Conservation (phyloP, 2,329 filamentous ascomycete genomes). For the Arthrinium phaeospermum region DNA sequence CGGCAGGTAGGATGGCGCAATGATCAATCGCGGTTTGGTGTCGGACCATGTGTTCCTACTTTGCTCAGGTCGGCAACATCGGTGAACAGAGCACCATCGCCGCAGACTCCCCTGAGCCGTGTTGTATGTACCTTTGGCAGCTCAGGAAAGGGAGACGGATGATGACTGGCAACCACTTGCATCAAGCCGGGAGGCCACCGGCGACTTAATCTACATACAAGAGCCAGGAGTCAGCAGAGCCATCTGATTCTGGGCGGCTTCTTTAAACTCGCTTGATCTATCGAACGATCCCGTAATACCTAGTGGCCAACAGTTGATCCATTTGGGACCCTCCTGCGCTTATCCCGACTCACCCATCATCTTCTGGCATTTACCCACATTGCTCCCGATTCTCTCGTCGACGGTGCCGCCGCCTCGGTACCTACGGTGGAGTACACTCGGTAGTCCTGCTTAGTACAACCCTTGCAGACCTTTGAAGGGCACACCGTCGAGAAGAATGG, state of each 20-base stretch:
- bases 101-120: not conserved
- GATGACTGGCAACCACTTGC: constrained; percentile 14
- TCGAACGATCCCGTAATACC: not conserved
- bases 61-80: not conserved
- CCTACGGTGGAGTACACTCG: not conserved
- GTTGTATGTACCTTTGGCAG: not conserved
- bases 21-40: not conserved
- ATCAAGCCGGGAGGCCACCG: not conserved
- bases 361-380: not conserved
- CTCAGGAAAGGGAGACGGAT: not conserved
- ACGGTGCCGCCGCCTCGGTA: not conserved
- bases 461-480: not conserved
- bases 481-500: not conserved
- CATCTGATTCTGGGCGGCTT: not conserved
- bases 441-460: not conserved
- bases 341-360: not conserved
- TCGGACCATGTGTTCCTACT: not conserved
- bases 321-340: not conserved
- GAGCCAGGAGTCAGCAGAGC: not conserved
- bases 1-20: not conserved
- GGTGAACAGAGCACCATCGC: not conserved
- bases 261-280: not conserved
- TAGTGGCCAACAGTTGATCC: not conserved
- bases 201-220: not conserved
- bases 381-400: not conserved